Evolutionary conservation across 495 filamentous ascomycete species (phyloP), one percentile per base, ranked within the genome.

Genomic region (Penicillium arizonense): DNA sequence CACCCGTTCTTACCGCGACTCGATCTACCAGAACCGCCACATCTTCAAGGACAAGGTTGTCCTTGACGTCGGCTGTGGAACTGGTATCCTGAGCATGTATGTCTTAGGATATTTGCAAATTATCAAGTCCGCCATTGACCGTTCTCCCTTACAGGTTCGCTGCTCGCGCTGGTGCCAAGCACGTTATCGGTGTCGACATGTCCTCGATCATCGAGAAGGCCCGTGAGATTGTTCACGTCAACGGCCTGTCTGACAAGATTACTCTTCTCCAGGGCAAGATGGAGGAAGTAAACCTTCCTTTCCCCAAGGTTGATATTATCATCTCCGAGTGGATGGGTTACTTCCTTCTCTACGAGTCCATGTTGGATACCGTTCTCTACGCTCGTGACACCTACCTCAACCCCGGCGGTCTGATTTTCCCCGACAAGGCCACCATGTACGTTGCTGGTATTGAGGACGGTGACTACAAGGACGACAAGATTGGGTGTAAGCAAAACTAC

Each of bases 281-380:
- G 84, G 94, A 99, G 74, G 95, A 99, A 60, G 91, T 96, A 32
- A 60, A 76, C 20, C 84, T 99, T 21, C 94, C 95, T 20, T 92
- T 92, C 58, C 71, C 76, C 46, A 84, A 96, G 64, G 95, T 99
- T 59, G 94, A 99, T 70, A 93, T 99, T 64, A 99, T 99, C 74
- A 90, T 99, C 55, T 96, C 90, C 28, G 94, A 99, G 75, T 99
- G 94, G 94, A 99, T 99, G 94, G 94, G 94, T 40, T 99, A 99
- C 77, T 96, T 94, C 75, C 82, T 99, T 40, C 83, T 97, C 37
- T 99, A 97, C 75, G 94, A 99, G 80, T 89, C 87, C 76, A 99
- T 99, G 94, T 75, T 99, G 52, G 93, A 96, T 54, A 95, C 89
- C 34, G 95, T 99, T 12, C 83, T 99, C 36, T 96, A 88, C 67